phyloP scores from a whole-genome alignment of 2,329 filamentous ascomycete genomes.

The Colletotrichum sp. region DNA sequence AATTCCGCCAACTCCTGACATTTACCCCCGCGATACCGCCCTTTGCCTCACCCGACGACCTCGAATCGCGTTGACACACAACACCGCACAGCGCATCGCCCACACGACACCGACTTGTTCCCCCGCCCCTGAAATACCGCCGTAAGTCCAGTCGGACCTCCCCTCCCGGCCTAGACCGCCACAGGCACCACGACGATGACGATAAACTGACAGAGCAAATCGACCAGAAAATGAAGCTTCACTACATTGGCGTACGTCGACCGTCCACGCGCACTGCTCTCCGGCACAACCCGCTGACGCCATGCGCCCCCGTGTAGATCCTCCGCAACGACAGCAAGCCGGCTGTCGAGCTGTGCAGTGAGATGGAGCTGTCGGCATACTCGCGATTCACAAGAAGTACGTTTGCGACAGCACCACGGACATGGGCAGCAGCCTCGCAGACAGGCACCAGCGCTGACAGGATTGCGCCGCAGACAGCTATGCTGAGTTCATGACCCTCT shows the following conservation, averaged over 20 bases:
- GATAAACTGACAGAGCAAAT: background rate
- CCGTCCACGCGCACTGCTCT: background rate
- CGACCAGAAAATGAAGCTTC: slow-evolving; percentile 74
- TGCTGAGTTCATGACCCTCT: slow-evolving; percentile 76
- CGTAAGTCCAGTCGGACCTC: slow-evolving; percentile 7
- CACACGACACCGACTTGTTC: background rate
- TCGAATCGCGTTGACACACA: background rate
- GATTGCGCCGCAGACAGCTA: slow-evolving; percentile 2
- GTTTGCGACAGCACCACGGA: slow-evolving; percentile 25
- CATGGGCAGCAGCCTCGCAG: background rate
- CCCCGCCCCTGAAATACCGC: slow-evolving; percentile 3
- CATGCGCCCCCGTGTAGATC: slow-evolving; percentile 58
- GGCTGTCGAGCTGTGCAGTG: slow-evolving; percentile 75
- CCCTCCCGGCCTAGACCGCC: slow-evolving; percentile 6
- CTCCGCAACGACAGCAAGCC: slow-evolving; percentile 81
- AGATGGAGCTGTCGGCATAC: slow-evolving; percentile 79
- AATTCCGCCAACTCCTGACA: background rate
- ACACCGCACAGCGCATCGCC: background rate
- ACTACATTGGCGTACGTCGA: slow-evolving; percentile 80
- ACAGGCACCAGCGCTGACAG: background rate
- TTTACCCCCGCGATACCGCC: background rate
- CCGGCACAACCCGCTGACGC: background rate
- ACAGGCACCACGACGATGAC: background rate
- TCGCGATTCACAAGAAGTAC: slow-evolving; percentile 80
- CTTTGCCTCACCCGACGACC: background rate